phyloP scores from a whole-genome alignment of 352 stramenopile genomes.

The Peronospora destructor region DNA sequence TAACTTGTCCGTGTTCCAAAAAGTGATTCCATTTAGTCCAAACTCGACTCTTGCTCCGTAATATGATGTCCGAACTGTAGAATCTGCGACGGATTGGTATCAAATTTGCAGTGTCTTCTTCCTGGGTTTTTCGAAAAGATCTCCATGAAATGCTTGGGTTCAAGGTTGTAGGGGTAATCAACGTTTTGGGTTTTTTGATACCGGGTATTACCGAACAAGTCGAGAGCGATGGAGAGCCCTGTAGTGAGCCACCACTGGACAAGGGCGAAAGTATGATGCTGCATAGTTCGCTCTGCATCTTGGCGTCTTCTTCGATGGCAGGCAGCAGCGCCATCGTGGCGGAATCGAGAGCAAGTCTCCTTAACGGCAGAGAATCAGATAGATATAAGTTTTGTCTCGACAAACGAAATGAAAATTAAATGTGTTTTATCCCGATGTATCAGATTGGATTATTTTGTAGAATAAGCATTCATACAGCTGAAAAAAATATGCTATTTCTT shows the following conservation, averaged over 20 bases:
- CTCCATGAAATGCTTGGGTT: slow-evolving; percentile 9
- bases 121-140: slow-evolving; percentile 1
- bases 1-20: slow-evolving; percentile 11
- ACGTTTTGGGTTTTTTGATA: slow-evolving; percentile 8
- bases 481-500: no score
- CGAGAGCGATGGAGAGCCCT: slow-evolving; percentile 20
- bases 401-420: no score
- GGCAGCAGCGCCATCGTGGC: slow-evolving; percentile 33
- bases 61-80: slow-evolving; percentile 53
- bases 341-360: not conserved
- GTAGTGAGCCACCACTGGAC: slow-evolving; percentile 1
- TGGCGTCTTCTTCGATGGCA: slow-evolving; percentile 45
- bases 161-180: not conserved
- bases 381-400: no score
- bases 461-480: no score
- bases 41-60: slow-evolving; percentile 14
- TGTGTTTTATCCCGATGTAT: no score
- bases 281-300: slow-evolving; percentile 19
- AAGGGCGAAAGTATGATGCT: slow-evolving; percentile 6
- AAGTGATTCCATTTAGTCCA: slow-evolving; percentile 14
- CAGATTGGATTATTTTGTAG: no score
- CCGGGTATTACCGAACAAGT: slow-evolving; percentile 6
- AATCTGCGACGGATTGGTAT: slow-evolving; percentile 39
- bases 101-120: slow-evolving; percentile 10
- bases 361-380: no score